Base-by-base conservation (phyloP, 306 rosid species). In the Neltuma alba region DNA sequence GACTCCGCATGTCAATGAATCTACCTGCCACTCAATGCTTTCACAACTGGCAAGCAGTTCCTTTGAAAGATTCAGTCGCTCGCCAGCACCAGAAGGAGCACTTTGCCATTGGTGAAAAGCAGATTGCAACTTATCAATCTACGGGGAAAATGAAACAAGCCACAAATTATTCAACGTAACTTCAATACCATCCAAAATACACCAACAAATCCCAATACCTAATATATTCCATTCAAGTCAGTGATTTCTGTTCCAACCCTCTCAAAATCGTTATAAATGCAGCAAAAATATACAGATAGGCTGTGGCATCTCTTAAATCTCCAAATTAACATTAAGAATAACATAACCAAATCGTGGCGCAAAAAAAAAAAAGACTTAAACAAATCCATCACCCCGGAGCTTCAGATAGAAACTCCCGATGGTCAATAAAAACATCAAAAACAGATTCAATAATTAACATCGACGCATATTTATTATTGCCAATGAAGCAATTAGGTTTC, bases 21-120 rank as follows among this genome's bases (percentile, higher is more conserved):
- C 72, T 89, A 96, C 99, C 98, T 96, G 98, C 99, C 99, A 96
- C 42, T 85, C 98, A 81, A 91, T 85, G 85, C 97, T 91, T 71
- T 87, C 97, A 80, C 98, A 91, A 77, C 61, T 63, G 78, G 94
- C 64, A 76, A 91, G 75, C 72, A 96, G 85, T 75, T 91, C 97
- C 85, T 93, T 91, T 71, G 90, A 78, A 76, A 88, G 94, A 57
- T 57, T 87, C 31, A 75, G 31, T 81, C 86, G 90, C 83, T 93
- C 92, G 47, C 83, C 96, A 37, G 83, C 28, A 83, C 81, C 85
- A 66, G 81, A 66, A 41, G 88, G 73, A 75, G 86, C 52, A 48
- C 73, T 88, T 80, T 89, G 89, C 99, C 98, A 93, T 86, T 91
- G 92, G 74, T 85, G 91, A 87, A 91, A 93, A 61, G 90, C 83